Evolutionary conservation across 371 early-diverging fungal species (phyloP).

Genomic region (Rhizopus delemar): DNA sequence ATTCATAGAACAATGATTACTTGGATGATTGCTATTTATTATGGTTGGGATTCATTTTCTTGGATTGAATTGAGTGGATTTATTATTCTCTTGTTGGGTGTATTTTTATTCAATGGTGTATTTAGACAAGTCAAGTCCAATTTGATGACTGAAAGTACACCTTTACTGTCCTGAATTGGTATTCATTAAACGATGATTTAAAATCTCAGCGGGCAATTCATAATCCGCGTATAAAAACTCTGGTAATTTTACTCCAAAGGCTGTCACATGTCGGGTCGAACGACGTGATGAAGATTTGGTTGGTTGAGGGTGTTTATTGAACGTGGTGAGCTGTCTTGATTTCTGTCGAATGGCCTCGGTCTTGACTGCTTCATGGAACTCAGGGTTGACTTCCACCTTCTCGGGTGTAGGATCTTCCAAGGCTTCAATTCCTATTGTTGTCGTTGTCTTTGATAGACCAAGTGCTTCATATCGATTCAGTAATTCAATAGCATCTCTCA

Average conservation of each 20-base stretch:
- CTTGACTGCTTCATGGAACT: slow-evolving; percentile 18
- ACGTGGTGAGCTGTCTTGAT: slow-evolving; percentile 23
- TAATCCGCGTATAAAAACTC: slow-evolving; percentile 47
- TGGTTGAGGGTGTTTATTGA: slow-evolving; percentile 25
- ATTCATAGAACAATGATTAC: slow-evolving; percentile 37
- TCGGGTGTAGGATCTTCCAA: background rate
- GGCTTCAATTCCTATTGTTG: slow-evolving; percentile 4
- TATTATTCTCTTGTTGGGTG: slow-evolving; percentile 32
- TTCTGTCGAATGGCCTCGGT: slow-evolving; percentile 15
- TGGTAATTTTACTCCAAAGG: slow-evolving; percentile 59
- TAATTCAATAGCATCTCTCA: slow-evolving; percentile 57
- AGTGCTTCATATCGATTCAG: slow-evolving; percentile 54
- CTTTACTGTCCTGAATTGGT: background rate
- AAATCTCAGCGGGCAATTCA: slow-evolving; percentile 31
- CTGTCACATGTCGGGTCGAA: slow-evolving; percentile 36
- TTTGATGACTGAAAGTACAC: background rate
- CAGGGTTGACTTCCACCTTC: background rate
- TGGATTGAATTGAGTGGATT: slow-evolving; percentile 21
- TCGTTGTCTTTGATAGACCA: slow-evolving; percentile 36
- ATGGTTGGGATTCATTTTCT: slow-evolving; percentile 35
- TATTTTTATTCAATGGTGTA: slow-evolving; percentile 48
- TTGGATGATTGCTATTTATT: slow-evolving; percentile 47
- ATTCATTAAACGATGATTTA: background rate
- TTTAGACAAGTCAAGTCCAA: slow-evolving; percentile 19
- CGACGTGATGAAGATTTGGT: slow-evolving; percentile 28